Percentiles rank a stretch among this genome's conserved stretches.
These are phyloP conservation scores for Aspergillus diversus DNA, from an alignment of 495 filamentous ascomycete species.

Conservation along the genomic window DNA sequence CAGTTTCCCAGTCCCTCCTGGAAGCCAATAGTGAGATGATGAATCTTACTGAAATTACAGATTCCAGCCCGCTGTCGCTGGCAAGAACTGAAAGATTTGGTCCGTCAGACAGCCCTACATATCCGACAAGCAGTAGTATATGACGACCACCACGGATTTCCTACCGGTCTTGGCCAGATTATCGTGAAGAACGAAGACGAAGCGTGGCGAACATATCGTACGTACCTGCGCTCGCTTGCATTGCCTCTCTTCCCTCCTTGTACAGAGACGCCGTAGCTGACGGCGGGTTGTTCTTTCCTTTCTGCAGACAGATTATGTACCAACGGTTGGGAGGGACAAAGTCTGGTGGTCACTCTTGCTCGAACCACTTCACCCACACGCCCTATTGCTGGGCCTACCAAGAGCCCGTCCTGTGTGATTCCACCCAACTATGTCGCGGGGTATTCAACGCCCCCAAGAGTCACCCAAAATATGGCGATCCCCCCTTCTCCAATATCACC, in stretches of 20 bases:
- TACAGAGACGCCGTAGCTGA: conserved; percentile 2
- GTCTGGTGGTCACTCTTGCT: conserved; percentile 48
- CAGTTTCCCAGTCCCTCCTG: conserved; percentile 18
- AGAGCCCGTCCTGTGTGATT: conserved; percentile 40
- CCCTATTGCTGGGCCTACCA: conserved; percentile 50
- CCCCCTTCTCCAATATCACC: conserved; percentile 46
- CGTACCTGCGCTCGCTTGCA: conserved; percentile 16
- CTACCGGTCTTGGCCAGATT: conserved; percentile 51
- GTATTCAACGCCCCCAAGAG: conserved; percentile 41
- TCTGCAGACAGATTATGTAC: conserved; percentile 45
- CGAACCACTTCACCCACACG: conserved; percentile 47
- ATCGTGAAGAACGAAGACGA: conserved; percentile 55
- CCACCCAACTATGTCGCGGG: conserved; percentile 35
- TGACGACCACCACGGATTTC: conserved; percentile 50
- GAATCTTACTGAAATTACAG: conserved; percentile 30
- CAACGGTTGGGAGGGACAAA: conserved; percentile 52
- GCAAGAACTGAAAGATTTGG: conserved; percentile 54
- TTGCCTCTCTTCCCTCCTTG: neutral
- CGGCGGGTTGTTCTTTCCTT: neutral
- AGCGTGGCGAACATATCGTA: conserved; percentile 52
- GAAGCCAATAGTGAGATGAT: neutral
- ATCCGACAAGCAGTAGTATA: conserved; percentile 54
- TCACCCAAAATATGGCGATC: conserved; percentile 33
- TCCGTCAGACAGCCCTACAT: conserved; percentile 51
- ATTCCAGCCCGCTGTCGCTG: conserved; percentile 53